Evolutionary conservation across 1,284 basidiomycete species (phyloP), one percentile per base, ranked within the genome.

Genomic region (Leccinum griseonigrum): DNA sequence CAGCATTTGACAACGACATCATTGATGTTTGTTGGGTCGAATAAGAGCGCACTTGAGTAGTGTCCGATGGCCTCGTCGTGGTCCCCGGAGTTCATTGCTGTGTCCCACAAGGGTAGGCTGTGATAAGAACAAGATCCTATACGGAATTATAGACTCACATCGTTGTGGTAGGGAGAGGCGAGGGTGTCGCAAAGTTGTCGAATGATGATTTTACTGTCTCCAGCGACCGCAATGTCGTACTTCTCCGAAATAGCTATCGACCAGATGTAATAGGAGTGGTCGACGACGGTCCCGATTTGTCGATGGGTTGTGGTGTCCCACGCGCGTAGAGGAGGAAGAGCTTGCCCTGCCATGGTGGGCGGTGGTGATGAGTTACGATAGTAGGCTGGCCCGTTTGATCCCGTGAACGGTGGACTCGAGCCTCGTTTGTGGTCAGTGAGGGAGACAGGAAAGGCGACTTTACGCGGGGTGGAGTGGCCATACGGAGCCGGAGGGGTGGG

Each of bases 401-500:
- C 22, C 22, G 22, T 26, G 22, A 26, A 26, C 22, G 22, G 22
- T 11, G 86, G 87, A 66, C 84, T 80, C 4, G 88, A 90, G 54
- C 81, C 9, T 82, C 81, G 4, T 81, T 75, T 0, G 80, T 78
- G n/a, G 85, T 85, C 2, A 83, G 78, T 2, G 85, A 83, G 2
- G 88, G 87, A 0, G 87, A 87, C 18, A 90, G 73, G 67, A 86
- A 77, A 2, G 85, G 83, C 0, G 86, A 84, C 60, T 77, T 79
- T n/a, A 76, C 71, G 9, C 82, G 78, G 10, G 83, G 80, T 32
- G 87, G 86, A 1, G 87, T 88, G 10, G 76, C 79, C 2, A 79
- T 76, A 14, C 76, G 80, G 70, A 18, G 78, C 77, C 2, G 88
- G 90, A 1, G 90, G 91, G 0, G 91, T 92, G 0, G 91, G 82